Evolutionary conservation across 2,329 filamentous ascomycete species (phyloP).

Genomic region (Colletotrichum destructivum): DNA sequence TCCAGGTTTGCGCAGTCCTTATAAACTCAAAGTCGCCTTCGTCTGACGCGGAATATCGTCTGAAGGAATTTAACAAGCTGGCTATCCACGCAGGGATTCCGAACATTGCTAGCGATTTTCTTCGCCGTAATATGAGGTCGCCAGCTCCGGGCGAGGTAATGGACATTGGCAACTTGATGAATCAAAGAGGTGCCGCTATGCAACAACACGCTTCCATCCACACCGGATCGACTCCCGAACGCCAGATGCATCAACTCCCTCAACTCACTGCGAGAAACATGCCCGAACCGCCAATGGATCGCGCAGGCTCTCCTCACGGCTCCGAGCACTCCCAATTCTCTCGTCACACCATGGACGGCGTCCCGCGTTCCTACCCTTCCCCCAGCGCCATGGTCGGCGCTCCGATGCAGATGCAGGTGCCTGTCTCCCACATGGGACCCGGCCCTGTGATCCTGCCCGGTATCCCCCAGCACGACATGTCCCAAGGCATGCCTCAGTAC

Average conservation of each 20-base stretch:
- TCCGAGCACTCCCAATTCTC: constrained; percentile 73
- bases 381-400: constrained; percentile 64
- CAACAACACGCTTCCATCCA: constrained; percentile 46
- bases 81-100: constrained; percentile 36
- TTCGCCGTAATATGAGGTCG: constrained; percentile 56
- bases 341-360: constrained; percentile 59
- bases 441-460: constrained; percentile 60
- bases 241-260: constrained; percentile 46
- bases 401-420: constrained; percentile 59
- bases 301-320: constrained; percentile 71
- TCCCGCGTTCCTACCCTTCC: constrained; percentile 67
- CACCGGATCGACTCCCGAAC: constrained; percentile 47
- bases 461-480: constrained; percentile 53
- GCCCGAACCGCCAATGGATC: constrained; percentile 59
- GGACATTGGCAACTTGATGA: constrained; percentile 68
- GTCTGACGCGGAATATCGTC: constrained; percentile 35
- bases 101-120: constrained; percentile 30
- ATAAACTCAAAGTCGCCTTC: constrained; percentile 40
- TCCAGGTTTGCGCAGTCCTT: constrained; percentile 27
- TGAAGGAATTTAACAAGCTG: constrained; percentile 34
- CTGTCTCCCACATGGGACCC: constrained; percentile 50
- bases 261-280: constrained; percentile 47
- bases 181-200: constrained; percentile 60
- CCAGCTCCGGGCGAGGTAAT: constrained; percentile 64
- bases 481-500: constrained; percentile 46